Evolutionary conservation across 371 early-diverging fungal genomes (phyloP).

Genomic region (Sporodiniella umbellata): DNA sequence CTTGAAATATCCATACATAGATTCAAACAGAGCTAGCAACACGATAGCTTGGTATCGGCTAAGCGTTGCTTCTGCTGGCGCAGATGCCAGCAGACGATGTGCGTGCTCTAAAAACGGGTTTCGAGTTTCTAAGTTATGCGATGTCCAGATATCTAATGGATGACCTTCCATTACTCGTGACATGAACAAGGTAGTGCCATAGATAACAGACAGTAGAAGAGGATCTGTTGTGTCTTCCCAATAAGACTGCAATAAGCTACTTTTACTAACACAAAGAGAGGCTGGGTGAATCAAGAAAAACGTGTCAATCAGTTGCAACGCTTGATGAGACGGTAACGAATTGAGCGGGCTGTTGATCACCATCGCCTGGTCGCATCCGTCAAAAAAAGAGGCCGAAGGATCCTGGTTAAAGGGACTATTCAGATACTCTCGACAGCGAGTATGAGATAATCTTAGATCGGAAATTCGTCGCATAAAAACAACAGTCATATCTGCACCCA

Average conservation of each 20-base stretch:
- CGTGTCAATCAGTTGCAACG: slow-evolving; percentile 25
- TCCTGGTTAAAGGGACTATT: slow-evolving; percentile 5
- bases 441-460: slow-evolving; percentile 8
- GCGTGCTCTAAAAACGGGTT: slow-evolving; percentile 35
- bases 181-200: slow-evolving; percentile 25
- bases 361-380: not conserved
- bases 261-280: slow-evolving; percentile 27
- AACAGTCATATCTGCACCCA: slow-evolving; percentile 14
- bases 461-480: slow-evolving; percentile 11
- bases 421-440: slow-evolving; percentile 3
- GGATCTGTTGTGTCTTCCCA: slow-evolving; percentile 35
- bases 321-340: slow-evolving; percentile 23
- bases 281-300: slow-evolving; percentile 27
- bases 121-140: slow-evolving; percentile 7
- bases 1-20: slow-evolving; percentile 21
- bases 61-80: slow-evolving; percentile 14
- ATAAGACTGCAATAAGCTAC: slow-evolving; percentile 27
- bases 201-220: slow-evolving; percentile 26
- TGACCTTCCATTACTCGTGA: slow-evolving; percentile 19
- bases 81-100: slow-evolving; percentile 15
- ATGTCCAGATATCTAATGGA: slow-evolving; percentile 17
- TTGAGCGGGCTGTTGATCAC: slow-evolving; percentile 21
- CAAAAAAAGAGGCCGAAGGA: slow-evolving; percentile 12
- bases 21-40: slow-evolving; percentile 23
- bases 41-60: slow-evolving; percentile 28